These are phyloP conservation scores for Daldinia sp. DNA, from an alignment of 2,329 filamentous ascomycete species.

Conservation along the genomic window DNA sequence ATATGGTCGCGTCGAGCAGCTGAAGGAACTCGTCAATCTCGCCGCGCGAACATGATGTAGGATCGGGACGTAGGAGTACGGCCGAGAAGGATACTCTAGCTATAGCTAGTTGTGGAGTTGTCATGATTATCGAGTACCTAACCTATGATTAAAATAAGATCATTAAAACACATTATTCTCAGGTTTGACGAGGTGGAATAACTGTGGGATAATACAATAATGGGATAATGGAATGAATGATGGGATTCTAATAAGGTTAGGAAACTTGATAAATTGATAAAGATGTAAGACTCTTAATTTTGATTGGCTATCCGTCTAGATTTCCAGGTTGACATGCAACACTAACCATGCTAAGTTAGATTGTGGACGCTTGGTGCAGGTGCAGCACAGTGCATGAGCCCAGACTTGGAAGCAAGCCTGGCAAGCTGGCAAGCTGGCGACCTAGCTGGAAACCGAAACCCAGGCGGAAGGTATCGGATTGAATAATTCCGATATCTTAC, in stretches of 20 bases:
- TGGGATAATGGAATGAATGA: too few relatives aligned
- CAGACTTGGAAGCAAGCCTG: too few relatives aligned
- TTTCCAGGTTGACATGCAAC: conserved; percentile 1
- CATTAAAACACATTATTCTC: conserved; percentile 22
- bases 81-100: conserved; percentile 82
- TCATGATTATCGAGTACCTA: conserved; percentile 58
- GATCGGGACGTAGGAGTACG: conserved; percentile 76
- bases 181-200: neutral
- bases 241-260: conserved; percentile 11
- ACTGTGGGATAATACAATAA: too few relatives aligned
- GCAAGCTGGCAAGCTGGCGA: too few relatives aligned
- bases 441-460: too few relatives aligned
- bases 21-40: conserved; percentile 75
- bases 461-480: neutral
- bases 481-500: neutral
- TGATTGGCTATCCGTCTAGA: conserved; percentile 12
- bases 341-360: conserved; percentile 2
- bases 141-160: neutral
- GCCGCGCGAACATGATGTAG: conserved; percentile 71
- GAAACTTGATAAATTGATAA: neutral
- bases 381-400: neutral
- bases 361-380: neutral
- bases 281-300: conserved; percentile 14
- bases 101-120: conserved; percentile 76
- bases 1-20: conserved; percentile 69